Evolutionary conservation across 148 eudicot species (phyloP).

Genomic region (Drosera capensis): DNA sequence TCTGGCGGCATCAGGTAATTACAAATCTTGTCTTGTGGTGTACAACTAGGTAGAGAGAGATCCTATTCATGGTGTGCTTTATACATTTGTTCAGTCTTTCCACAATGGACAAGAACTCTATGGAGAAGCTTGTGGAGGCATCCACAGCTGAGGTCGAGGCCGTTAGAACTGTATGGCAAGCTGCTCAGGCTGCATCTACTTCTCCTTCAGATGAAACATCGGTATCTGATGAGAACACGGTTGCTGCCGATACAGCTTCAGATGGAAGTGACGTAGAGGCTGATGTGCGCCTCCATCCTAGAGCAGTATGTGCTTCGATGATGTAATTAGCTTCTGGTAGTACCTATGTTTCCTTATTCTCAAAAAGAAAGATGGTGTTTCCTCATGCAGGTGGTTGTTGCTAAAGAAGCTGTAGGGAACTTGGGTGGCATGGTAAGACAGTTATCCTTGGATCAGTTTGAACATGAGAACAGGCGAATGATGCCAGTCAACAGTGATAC

Average conservation of each 20-base stretch:
- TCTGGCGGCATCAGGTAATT: slow-evolving; percentile 40
- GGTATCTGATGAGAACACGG: slow-evolving; percentile 45
- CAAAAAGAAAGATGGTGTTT: slow-evolving; percentile 1
- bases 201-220: slow-evolving; percentile 44
- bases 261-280: slow-evolving; percentile 54
- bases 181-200: slow-evolving; percentile 64
- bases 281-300: slow-evolving; percentile 87
- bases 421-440: slow-evolving; percentile 94
- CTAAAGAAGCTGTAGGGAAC: slow-evolving; percentile 80
- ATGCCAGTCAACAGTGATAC: slow-evolving; percentile 48
- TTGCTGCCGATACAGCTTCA: slow-evolving; percentile 38
- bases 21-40: background rate
- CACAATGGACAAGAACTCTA: slow-evolving; percentile 46
- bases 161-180: slow-evolving; percentile 91
- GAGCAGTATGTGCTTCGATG: slow-evolving; percentile 56
- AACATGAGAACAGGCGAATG: slow-evolving; percentile 96
- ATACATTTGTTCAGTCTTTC: slow-evolving; percentile 5
- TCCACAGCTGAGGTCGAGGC: slow-evolving; percentile 93
- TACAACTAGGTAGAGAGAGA: background rate
- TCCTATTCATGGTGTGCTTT: background rate
- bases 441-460: slow-evolving; percentile 89
- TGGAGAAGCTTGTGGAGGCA: slow-evolving; percentile 70
- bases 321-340: background rate
- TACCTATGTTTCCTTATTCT: background rate
- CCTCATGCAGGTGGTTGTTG: slow-evolving; percentile 71